Evolutionary conservation across 345 rosid genomes (phyloP).

Genomic region (Syzygium aqueum): DNA sequence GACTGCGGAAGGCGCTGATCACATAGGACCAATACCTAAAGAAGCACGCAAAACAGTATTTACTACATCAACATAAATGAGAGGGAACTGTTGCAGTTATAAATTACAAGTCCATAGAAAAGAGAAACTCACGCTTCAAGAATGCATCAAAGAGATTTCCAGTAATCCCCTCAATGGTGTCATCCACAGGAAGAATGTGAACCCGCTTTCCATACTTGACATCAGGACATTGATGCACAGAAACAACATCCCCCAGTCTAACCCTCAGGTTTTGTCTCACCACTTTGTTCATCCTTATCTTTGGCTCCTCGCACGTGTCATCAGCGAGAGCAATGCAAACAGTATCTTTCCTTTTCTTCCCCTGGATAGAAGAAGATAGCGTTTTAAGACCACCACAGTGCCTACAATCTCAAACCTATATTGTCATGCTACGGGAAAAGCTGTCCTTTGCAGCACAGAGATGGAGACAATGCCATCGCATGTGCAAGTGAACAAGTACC

Average conservation of each 20-base stretch:
- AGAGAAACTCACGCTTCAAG: constrained; percentile 64
- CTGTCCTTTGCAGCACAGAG: neutral
- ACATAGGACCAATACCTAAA: neutral
- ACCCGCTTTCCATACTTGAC: constrained; percentile 94
- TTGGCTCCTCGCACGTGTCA: constrained; percentile 75
- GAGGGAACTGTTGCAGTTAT: neutral
- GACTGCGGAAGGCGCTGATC: neutral
- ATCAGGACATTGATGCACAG: constrained; percentile 87
- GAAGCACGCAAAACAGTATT: neutral
- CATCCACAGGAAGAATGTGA: constrained; percentile 89
- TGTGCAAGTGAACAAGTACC: neutral
- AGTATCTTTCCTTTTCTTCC: constrained; percentile 83
- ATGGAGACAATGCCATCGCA: neutral
- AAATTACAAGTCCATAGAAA: neutral
- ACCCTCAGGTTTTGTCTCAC: constrained; percentile 87
- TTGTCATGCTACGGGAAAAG: neutral
- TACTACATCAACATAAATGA: neutral
- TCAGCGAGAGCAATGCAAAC: constrained; percentile 84
- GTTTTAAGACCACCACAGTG: neutral
- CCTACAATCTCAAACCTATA: neutral
- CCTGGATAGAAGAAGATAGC: constrained; percentile 24
- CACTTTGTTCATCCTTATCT: constrained; percentile 85
- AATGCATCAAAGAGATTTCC: constrained; percentile 91
- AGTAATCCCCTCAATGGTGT: constrained; percentile 85
- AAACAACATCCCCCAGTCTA: constrained; percentile 83